Evolutionary conservation across 352 stramenopile genomes (phyloP), one percentile per base, ranked within the genome.

Genomic region (Globisporangium perplexum): DNA sequence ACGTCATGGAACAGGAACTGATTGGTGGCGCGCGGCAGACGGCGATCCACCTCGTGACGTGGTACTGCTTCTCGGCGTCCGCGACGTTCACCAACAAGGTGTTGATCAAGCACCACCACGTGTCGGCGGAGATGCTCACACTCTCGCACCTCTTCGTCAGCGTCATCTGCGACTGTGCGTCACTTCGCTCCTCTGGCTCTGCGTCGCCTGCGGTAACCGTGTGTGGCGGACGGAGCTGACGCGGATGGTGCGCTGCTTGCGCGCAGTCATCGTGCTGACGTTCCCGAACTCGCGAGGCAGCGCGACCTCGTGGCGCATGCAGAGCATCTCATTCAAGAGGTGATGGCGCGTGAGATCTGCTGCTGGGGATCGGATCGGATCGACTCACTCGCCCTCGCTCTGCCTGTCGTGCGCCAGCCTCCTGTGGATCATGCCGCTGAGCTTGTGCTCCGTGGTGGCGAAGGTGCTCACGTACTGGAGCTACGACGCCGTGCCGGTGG

Each of bases 391-490:
- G 12, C 39, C 24, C 10, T 20, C 24, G 47, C n/a, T 48, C 23
- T 48, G 43, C 35, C 6, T 43, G 20, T 59, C 50, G n/a, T 50
- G 0, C 26, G 5, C 2, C 33, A 90, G 70, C 24, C 73, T 93
- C 46, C 23, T 90, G 55, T 88, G 68, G 74, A 87, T 94, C 59
- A 46, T 88, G 35, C 84, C 84, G 33, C 67, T 94, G 46, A 93
- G 82, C 65, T 61, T 94, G 44, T 87, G 85, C 50, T 81, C 82
- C 4, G 77, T 94, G n/a, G 63, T 88, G 44, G 69, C 69, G 57
- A 94, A 93, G 57, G 79, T 83, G 54, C 57, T 94, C 18, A 94
- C 84, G 31, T 94, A 94, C 66, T 94, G 84, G 84, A 94, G 84
- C 66, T 94, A 94, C 62, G 81, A 88, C 56, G 82, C 69, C 30